Percentiles rank a stretch among this genome's conserved stretches.
phyloP scores from a whole-genome alignment of 2,329 filamentous ascomycete species.

The Neofusicoccum ribis region DNA sequence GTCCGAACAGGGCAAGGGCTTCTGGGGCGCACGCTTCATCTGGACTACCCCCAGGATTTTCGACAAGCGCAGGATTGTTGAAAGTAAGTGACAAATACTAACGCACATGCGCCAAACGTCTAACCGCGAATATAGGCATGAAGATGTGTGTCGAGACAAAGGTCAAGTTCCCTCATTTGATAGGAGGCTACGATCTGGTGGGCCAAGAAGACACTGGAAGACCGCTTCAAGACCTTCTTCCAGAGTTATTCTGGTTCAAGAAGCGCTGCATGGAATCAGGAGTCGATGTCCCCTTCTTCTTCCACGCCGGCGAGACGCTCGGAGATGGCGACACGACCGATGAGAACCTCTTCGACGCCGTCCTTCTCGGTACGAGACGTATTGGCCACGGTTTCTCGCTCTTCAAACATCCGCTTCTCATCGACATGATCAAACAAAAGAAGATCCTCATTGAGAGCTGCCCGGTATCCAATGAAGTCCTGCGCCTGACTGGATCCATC shows the following conservation, averaged over 20 bases:
- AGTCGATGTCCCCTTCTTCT: slow-evolving; percentile 89
- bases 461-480: slow-evolving; percentile 85
- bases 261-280: slow-evolving; percentile 77
- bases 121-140: slow-evolving; percentile 58
- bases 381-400: slow-evolving; percentile 89
- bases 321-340: slow-evolving; percentile 74
- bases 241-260: slow-evolving; percentile 90
- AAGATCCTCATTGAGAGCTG: slow-evolving; percentile 87
- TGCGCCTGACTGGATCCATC: slow-evolving; percentile 75
- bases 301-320: slow-evolving; percentile 88
- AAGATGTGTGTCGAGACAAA: slow-evolving; percentile 84
- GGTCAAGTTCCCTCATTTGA: slow-evolving; percentile 71
- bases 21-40: slow-evolving; percentile 84
- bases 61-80: slow-evolving; percentile 65
- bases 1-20: slow-evolving; percentile 68
- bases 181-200: slow-evolving; percentile 87
- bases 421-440: slow-evolving; percentile 86
- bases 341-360: slow-evolving; percentile 83
- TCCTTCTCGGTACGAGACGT: slow-evolving; percentile 80
- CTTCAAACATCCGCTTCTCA: slow-evolving; percentile 86
- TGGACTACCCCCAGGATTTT: slow-evolving; percentile 74
- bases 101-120: not conserved
- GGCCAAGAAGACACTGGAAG: slow-evolving; percentile 82
- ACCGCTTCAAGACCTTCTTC: slow-evolving; percentile 73
- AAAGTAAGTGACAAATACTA: slow-evolving; percentile 48